Conservation (phyloP, 2,329 filamentous ascomycete genomes). For the Sphaerulina vaccinii region DNA sequence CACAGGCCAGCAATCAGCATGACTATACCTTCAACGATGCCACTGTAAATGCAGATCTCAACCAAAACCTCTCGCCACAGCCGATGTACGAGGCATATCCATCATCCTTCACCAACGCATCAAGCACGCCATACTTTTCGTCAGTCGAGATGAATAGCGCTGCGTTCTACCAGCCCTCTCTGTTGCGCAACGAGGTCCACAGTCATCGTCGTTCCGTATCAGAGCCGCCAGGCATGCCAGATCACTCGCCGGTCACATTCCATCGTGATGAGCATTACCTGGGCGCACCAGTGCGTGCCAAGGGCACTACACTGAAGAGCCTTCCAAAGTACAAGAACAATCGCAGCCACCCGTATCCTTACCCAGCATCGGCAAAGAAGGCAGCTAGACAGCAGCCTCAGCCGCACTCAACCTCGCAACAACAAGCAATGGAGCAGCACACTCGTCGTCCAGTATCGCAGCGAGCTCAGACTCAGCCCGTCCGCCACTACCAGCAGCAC, state of each 20-base stretch:
- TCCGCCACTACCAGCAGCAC: slow-evolving; percentile 12
- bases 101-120: slow-evolving; percentile 12
- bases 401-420: neutral
- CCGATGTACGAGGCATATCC: slow-evolving; percentile 21
- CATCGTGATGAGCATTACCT: slow-evolving; percentile 28
- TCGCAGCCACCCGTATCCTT: slow-evolving; percentile 19
- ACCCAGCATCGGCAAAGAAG: neutral
- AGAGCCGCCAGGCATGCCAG: slow-evolving; percentile 25
- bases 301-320: slow-evolving; percentile 17
- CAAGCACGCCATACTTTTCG: slow-evolving; percentile 25
- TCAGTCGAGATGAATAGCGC: slow-evolving; percentile 23
- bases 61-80: slow-evolving; percentile 17
- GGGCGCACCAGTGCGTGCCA: slow-evolving; percentile 13
- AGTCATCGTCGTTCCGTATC: slow-evolving; percentile 30
- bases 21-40: slow-evolving; percentile 10
- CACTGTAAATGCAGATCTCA: slow-evolving; percentile 5
- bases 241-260: slow-evolving; percentile 23
- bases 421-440: slow-evolving; percentile 17
- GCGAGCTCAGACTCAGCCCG: slow-evolving; percentile 19
- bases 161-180: slow-evolving; percentile 13
- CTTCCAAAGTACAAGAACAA: slow-evolving; percentile 17
- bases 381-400: slow-evolving; percentile 6
- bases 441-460: slow-evolving; percentile 13
- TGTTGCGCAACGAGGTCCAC: slow-evolving; percentile 18
- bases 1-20: slow-evolving; percentile 6